Conservation (phyloP, 345 rosid genomes). For the Pseudoturritis turrita region DNA sequence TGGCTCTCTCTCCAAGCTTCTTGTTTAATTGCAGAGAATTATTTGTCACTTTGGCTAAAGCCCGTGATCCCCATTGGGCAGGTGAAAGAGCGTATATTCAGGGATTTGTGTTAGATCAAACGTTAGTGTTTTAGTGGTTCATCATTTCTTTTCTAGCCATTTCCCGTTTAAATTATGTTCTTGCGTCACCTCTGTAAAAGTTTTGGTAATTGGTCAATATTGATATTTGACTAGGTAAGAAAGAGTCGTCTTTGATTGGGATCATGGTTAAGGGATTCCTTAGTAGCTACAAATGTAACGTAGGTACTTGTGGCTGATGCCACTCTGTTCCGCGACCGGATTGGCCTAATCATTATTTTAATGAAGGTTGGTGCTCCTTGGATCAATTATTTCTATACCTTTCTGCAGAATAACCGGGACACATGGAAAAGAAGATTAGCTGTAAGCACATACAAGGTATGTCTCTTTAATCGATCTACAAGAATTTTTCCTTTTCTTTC, state of each 20-base stretch:
- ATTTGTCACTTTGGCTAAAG: no score
- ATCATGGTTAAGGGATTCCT: conserved; percentile 1
- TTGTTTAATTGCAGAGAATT: conserved; percentile 2
- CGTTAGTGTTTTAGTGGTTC: not conserved
- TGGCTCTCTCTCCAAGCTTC: not conserved
- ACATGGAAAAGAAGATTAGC: no score
- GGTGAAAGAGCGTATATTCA: not conserved
- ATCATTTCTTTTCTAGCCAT: not conserved
- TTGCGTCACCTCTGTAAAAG: not conserved
- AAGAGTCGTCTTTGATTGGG: not conserved
- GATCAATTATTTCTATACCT: no score
- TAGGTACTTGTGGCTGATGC: not conserved
- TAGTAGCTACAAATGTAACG: not conserved
- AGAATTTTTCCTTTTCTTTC: not conserved
- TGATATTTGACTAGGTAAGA: not conserved
- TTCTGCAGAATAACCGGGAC: no score
- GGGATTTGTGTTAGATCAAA: conserved; percentile 3
- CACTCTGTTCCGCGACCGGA: not conserved
- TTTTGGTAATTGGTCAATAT: not conserved
- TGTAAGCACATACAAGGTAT: conserved; percentile 89
- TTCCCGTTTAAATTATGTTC: not conserved
- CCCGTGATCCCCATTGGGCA: no score
- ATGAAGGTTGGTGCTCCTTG: no score
- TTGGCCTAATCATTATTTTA: no score
- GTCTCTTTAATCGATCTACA: conserved; percentile 16